phyloP scores from a whole-genome alignment of 2,329 filamentous ascomycete species.

The Ophiocordyceps camponoti-floridani region DNA sequence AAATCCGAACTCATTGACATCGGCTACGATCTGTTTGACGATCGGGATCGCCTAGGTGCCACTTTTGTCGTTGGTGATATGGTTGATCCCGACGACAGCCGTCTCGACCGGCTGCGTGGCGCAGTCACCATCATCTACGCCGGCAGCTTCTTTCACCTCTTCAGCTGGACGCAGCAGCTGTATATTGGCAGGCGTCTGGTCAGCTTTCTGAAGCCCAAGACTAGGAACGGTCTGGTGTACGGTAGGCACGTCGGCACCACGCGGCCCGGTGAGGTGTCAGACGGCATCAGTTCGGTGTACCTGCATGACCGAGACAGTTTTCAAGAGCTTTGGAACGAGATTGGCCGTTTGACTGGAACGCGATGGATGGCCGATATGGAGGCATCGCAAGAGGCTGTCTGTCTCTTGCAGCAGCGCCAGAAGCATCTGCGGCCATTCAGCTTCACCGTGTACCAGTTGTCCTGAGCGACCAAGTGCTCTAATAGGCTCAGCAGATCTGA shows the following conservation, averaged over 20 bases:
- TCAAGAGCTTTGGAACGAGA: constrained; percentile 33
- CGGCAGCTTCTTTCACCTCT: constrained; percentile 31
- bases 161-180: constrained; percentile 27
- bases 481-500: not conserved
- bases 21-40: constrained; percentile 48
- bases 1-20: constrained; percentile 31
- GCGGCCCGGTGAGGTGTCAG: constrained; percentile 7
- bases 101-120: constrained; percentile 16
- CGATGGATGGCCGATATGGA: constrained; percentile 28
- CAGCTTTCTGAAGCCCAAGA: constrained; percentile 24
- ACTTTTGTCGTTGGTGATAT: constrained; percentile 34
- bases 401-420: constrained; percentile 8
- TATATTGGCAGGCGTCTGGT: constrained; percentile 25
- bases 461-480: not conserved
- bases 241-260: constrained; percentile 30
- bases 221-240: constrained; percentile 26
- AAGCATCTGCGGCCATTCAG: constrained; percentile 12
- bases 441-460: constrained; percentile 17
- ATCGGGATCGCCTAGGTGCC: constrained; percentile 26
- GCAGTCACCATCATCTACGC: constrained; percentile 29
- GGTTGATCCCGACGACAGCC: constrained; percentile 20
- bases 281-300: constrained; percentile 15
- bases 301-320: constrained; percentile 31
- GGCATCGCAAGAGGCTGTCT: constrained; percentile 7
- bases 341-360: constrained; percentile 28